A percentile compares a stretch with the other conserved stretches of the same genome.
phyloP scores from a whole-genome alignment of 2,329 filamentous ascomycete species.

The Ceratocystis destructans region DNA sequence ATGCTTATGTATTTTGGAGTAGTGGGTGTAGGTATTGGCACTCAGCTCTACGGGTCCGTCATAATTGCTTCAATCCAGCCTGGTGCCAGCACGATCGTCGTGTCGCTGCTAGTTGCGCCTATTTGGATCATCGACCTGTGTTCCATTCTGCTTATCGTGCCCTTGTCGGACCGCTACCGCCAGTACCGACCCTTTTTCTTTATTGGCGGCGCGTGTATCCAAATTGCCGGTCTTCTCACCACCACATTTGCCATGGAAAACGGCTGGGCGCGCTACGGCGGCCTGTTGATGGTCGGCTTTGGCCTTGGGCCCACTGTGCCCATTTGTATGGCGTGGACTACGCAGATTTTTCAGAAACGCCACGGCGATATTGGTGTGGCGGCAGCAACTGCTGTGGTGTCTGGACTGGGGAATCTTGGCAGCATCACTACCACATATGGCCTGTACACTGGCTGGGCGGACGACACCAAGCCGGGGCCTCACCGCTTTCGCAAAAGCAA shows the following conservation, averaged over 20 bases:
- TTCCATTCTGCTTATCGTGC: constrained; percentile 73
- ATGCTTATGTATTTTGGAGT: constrained; percentile 90
- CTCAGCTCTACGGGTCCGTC: constrained; percentile 74
- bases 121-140: constrained; percentile 92
- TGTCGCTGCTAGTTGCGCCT: constrained; percentile 74
- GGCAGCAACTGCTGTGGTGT: constrained; percentile 71
- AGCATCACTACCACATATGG: constrained; percentile 82
- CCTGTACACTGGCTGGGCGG: constrained; percentile 74
- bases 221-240: constrained; percentile 67
- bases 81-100: constrained; percentile 53
- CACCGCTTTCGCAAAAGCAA: constrained; percentile 72
- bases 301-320: constrained; percentile 82
- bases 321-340: constrained; percentile 89
- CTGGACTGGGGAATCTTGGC: constrained; percentile 73
- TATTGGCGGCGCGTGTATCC: constrained; percentile 57
- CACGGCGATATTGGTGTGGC: constrained; percentile 87
- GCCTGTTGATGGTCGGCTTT: constrained; percentile 80
- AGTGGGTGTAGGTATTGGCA: constrained; percentile 81
- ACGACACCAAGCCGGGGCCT: constrained; percentile 53
- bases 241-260: constrained; percentile 59
- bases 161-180: constrained; percentile 78
- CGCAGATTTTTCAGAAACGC: constrained; percentile 75
- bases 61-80: constrained; percentile 73
- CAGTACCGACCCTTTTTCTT: constrained; percentile 69
- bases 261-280: constrained; percentile 75